Evolutionary conservation across 2,329 filamentous ascomycete genomes (phyloP).

Genomic region (Hysterium pulicare): DNA sequence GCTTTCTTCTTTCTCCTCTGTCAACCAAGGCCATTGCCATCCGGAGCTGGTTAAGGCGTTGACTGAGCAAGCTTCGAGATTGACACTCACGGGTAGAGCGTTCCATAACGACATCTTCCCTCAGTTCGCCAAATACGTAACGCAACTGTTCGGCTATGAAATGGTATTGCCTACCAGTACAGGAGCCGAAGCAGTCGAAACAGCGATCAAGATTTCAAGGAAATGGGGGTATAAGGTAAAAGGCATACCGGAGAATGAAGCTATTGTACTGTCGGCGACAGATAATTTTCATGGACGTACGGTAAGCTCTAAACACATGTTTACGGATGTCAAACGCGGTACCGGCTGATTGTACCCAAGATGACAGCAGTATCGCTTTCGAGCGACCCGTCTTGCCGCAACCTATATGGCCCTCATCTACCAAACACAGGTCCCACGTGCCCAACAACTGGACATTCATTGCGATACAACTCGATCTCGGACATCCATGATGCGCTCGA

Average conservation of each 20-base stretch:
- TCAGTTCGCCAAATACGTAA: slow-evolving; percentile 89
- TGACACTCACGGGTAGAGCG: slow-evolving; percentile 89
- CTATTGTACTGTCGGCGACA: slow-evolving; percentile 75
- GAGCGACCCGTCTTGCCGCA: slow-evolving; percentile 88
- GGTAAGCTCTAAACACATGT: slow-evolving; percentile 55
- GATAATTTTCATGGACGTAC: slow-evolving; percentile 98
- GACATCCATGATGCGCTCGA: slow-evolving; percentile 78
- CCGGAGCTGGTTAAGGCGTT: slow-evolving; percentile 91
- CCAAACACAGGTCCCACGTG: slow-evolving; percentile 77
- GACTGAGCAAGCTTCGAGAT: slow-evolving; percentile 79
- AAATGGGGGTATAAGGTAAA: slow-evolving; percentile 99
- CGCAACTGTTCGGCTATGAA: slow-evolving; percentile 85
- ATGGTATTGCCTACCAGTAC: slow-evolving; percentile 99
- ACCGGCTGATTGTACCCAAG: slow-evolving; percentile 39
- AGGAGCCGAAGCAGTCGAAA: slow-evolving; percentile 93
- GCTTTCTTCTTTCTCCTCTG: slow-evolving; percentile 95
- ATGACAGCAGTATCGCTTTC: slow-evolving; percentile 97
- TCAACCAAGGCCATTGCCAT: slow-evolving; percentile 98
- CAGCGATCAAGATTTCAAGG: slow-evolving; percentile 88
- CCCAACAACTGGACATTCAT: slow-evolving; percentile 71
- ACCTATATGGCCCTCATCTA: slow-evolving; percentile 97
- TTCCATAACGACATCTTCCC: slow-evolving; percentile 99
- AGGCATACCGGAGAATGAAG: slow-evolving; percentile 78
- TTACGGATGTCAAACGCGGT: not conserved
- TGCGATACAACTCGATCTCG: slow-evolving; percentile 80